Evolutionary conservation across 2,329 filamentous ascomycete species (phyloP).

Genomic region (Neopestalotiopsis rosae): DNA sequence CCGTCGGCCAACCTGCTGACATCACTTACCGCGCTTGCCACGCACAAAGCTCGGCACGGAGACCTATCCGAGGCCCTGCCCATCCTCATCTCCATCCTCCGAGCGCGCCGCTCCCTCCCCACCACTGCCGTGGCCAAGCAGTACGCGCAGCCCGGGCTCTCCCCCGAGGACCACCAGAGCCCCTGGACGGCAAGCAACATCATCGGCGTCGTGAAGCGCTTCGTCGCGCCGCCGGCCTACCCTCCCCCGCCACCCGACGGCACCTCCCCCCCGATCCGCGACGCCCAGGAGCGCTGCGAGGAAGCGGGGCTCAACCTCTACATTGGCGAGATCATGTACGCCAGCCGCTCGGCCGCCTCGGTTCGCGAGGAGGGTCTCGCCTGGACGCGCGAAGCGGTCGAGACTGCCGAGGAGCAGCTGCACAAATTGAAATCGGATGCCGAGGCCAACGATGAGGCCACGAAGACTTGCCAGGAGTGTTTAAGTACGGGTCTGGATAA

Average conservation of each 20-base stretch:
- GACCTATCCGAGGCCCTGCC: conserved; percentile 75
- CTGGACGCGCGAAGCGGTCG: conserved; percentile 90
- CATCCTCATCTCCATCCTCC: conserved; percentile 83
- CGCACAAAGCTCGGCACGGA: conserved; percentile 74
- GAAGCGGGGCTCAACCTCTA: conserved; percentile 88
- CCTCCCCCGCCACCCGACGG: conserved; percentile 75
- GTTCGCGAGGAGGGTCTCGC: conserved; percentile 73
- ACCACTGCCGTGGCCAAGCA: conserved; percentile 27
- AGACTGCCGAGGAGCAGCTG: conserved; percentile 74
- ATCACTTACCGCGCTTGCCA: conserved; percentile 77
- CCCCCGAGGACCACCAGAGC: conserved; percentile 13
- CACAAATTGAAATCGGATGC: conserved; percentile 42
- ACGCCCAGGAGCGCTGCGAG: conserved; percentile 72
- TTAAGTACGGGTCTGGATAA: conserved; percentile 78
- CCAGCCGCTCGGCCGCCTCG: conserved; percentile 49
- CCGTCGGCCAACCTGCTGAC: conserved; percentile 78
- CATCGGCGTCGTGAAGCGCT: conserved; percentile 31
- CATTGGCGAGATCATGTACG: conserved; percentile 91
- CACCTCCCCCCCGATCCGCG: conserved; percentile 68
- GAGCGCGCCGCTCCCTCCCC: conserved; percentile 70
- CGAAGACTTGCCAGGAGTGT: conserved; percentile 75
- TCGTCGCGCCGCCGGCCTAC: conserved; percentile 63
- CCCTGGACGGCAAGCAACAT: conserved; percentile 31
- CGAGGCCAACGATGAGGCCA: conserved; percentile 24
- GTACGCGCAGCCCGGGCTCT: conserved; percentile 11